Conservation (phyloP, 2,329 filamentous ascomycete species). For the Pseudogymnoascus sp. region DNA sequence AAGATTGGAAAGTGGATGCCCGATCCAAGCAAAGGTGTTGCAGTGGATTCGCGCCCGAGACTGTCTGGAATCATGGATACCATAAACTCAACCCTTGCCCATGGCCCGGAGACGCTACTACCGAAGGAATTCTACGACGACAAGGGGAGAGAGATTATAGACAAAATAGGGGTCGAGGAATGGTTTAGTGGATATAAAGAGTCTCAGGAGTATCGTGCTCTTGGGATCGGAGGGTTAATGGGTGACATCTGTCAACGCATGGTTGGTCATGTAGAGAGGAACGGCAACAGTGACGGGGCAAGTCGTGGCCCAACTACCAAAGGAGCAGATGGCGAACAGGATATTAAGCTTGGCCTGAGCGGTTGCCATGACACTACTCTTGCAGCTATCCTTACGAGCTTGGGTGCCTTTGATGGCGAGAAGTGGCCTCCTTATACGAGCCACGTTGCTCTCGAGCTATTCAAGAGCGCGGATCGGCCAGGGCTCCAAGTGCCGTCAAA, state of each 20-base stretch:
- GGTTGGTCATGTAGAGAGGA: conserved; percentile 55
- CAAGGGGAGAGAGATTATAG: conserved; percentile 59
- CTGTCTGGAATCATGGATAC: conserved; percentile 91
- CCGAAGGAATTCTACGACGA: conserved; percentile 82
- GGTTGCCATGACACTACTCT: conserved; percentile 94
- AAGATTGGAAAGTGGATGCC: conserved; percentile 83
- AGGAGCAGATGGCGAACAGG: conserved; percentile 38
- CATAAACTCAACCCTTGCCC: conserved; percentile 79
- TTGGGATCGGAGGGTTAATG: conserved; percentile 78
- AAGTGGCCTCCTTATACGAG: conserved; percentile 91
- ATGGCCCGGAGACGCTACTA: conserved; percentile 69
- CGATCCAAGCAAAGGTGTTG: conserved; percentile 54
- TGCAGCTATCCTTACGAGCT: conserved; percentile 64
- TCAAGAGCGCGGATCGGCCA: conserved; percentile 44
- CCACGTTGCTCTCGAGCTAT: conserved; percentile 85
- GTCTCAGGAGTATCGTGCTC: conserved; percentile 73
- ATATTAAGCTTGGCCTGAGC: conserved; percentile 66
- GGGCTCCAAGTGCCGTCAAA: conserved; percentile 22
- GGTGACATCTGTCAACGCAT: conserved; percentile 75
- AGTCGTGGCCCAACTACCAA: conserved; percentile 30
- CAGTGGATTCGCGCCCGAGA: conserved; percentile 75
- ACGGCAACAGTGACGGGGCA: conserved; percentile 38
- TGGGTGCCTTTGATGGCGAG: conserved; percentile 66
- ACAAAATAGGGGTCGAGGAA: conserved; percentile 72
- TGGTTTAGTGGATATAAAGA: conserved; percentile 88